These are phyloP conservation scores for Paramecium bursaria DNA, from an alignment of 73 alveolate species.

Conservation along the genomic window DNA sequence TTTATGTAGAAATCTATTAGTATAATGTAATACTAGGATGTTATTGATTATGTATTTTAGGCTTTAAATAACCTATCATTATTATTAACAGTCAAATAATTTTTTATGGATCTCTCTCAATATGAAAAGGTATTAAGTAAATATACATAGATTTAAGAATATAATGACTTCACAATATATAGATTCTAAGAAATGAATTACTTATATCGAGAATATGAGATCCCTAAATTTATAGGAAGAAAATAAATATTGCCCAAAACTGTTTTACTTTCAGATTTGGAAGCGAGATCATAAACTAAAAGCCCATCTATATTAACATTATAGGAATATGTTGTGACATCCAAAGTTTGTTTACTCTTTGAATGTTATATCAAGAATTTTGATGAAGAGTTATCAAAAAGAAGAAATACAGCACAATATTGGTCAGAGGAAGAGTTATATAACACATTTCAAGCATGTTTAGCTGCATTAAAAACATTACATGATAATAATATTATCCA, in stretches of 20 bases:
- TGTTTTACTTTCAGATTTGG: slow-evolving; percentile 1
- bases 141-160: too few relatives aligned
- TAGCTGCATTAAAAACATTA: slow-evolving; percentile 35
- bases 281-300: neutral
- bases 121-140: too few relatives aligned
- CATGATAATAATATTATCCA: slow-evolving; percentile 45
- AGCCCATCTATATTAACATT: neutral
- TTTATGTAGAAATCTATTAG: slow-evolving; percentile 54
- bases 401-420: slow-evolving; percentile 47
- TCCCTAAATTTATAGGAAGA: slow-evolving; percentile 53
- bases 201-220: slow-evolving; percentile 41
- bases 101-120: too few relatives aligned
- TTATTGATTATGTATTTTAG: too few relatives aligned
- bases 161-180: too few relatives aligned
- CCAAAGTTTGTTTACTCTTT: slow-evolving; percentile 42
- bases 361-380: slow-evolving; percentile 28
- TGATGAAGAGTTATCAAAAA: slow-evolving; percentile 54
- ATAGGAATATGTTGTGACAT: slow-evolving; percentile 21
- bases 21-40: too few relatives aligned
- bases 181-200: too few relatives aligned
- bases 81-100: too few relatives aligned
- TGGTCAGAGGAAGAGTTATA: slow-evolving; percentile 62
- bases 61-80: too few relatives aligned
- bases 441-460: slow-evolving; percentile 49
- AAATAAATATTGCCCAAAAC: slow-evolving; percentile 41